Evolutionary conservation across 352 stramenopile genomes (phyloP).

Genomic region (Globisporangium orthogonon): DNA sequence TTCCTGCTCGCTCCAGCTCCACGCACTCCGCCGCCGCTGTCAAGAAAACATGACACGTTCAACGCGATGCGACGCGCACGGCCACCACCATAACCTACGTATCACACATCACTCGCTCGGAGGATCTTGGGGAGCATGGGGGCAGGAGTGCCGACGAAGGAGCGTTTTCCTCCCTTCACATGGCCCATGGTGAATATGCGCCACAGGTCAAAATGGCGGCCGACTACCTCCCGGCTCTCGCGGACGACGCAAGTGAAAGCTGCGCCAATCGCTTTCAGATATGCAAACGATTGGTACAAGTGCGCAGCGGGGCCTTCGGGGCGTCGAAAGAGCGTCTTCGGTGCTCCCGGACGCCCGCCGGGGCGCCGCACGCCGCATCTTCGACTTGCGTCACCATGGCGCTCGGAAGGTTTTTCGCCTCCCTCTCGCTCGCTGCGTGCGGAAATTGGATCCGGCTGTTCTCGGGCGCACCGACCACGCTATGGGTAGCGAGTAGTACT

Average conservation of each 20-base stretch:
- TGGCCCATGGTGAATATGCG: background rate
- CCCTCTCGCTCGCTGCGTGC: background rate
- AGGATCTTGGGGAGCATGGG: background rate
- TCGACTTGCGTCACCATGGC: conserved; percentile 2
- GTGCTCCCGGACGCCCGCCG: background rate
- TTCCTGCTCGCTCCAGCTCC: background rate
- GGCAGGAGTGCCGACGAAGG: background rate
- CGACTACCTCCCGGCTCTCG: background rate
- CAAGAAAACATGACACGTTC: background rate
- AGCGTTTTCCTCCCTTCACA: background rate
- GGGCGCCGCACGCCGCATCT: background rate
- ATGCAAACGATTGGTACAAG: background rate
- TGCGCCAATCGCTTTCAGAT: conserved; percentile 2
- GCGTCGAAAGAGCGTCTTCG: background rate
- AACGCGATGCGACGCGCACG: background rate
- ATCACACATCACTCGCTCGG: background rate
- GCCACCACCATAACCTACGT: background rate
- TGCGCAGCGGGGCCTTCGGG: background rate
- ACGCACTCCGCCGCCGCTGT: too few species aligned
- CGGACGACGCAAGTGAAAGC: conserved; percentile 3
- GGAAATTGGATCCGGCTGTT: background rate
- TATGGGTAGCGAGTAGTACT: background rate
- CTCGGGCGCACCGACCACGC: background rate
- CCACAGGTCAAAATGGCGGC: background rate
- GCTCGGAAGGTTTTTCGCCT: conserved; percentile 1